phyloP scores from a whole-genome alignment of 306 rosid species.

The Cicer bijugum region DNA sequence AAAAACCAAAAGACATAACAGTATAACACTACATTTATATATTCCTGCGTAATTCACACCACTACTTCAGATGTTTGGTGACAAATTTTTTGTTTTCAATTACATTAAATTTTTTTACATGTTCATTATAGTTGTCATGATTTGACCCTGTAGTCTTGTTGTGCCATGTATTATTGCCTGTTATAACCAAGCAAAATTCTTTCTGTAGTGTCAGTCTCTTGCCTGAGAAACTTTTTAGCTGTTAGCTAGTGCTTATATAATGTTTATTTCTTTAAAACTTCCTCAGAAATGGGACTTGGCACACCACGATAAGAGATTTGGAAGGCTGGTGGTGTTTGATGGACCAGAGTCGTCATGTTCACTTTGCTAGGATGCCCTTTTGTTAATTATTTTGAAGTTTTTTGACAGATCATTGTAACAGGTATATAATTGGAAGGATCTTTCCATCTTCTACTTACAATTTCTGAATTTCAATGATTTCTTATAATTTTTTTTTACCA shows the following conservation, averaged over 20 bases:
- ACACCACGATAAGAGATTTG: slow-evolving; percentile 67
- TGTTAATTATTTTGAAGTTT: slow-evolving; percentile 40
- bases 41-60: slow-evolving; percentile 6
- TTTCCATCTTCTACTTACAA: slow-evolving; percentile 45
- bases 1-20: slow-evolving; percentile 18
- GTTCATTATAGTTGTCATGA: neutral
- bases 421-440: slow-evolving; percentile 47
- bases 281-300: slow-evolving; percentile 77
- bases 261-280: slow-evolving; percentile 27
- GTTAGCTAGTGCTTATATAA: slow-evolving; percentile 22
- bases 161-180: neutral
- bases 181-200: slow-evolving; percentile 23
- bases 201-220: slow-evolving; percentile 18
- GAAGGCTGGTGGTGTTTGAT: slow-evolving; percentile 46
- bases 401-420: slow-evolving; percentile 36
- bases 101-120: slow-evolving; percentile 16
- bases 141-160: neutral
- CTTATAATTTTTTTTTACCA: slow-evolving; percentile 26
- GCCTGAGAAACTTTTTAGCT: slow-evolving; percentile 1
- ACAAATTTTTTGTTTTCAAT: slow-evolving; percentile 2
- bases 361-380: slow-evolving; percentile 38
- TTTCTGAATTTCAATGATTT: slow-evolving; percentile 44
- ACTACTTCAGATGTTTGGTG: neutral
- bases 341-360: slow-evolving; percentile 42
- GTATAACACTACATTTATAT: neutral